These are phyloP conservation scores for Physcomitrellopsis africana DNA, from an alignment of 225 moss, liverwort and hornwort genomes.

Conservation along the genomic window DNA sequence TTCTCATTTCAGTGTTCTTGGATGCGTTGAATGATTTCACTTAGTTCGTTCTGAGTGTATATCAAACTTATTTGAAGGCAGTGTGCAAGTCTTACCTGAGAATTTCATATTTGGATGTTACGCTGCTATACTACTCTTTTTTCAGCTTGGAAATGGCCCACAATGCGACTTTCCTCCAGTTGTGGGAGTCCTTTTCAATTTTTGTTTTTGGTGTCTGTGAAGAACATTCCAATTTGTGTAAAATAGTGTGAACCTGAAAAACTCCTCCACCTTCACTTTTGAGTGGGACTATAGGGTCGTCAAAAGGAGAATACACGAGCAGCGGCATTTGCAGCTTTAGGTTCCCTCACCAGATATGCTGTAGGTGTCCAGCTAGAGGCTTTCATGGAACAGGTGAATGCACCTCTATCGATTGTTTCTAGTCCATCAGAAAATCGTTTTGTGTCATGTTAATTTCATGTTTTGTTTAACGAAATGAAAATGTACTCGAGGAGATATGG, in stretches of 20 bases:
- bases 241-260: slow-evolving; percentile 19
- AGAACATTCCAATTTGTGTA: neutral
- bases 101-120: slow-evolving; percentile 9
- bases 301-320: slow-evolving; percentile 90
- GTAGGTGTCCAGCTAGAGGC: slow-evolving; percentile 79
- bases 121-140: neutral
- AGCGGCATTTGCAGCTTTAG: slow-evolving; percentile 95
- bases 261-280: slow-evolving; percentile 10
- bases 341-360: slow-evolving; percentile 86
- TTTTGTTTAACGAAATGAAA: slow-evolving; percentile 8
- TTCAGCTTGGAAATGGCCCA: slow-evolving; percentile 7
- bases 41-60: neutral
- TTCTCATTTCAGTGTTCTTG: slow-evolving; percentile 7
- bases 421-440: neutral
- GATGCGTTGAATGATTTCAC: neutral
- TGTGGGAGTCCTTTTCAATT: neutral
- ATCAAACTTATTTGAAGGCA: neutral
- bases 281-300: slow-evolving; percentile 55
- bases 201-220: neutral
- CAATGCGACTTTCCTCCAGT: neutral
- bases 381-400: slow-evolving; percentile 90
- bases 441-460: slow-evolving; percentile 14
- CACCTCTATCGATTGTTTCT: slow-evolving; percentile 1
- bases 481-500: neutral
- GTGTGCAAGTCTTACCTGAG: slow-evolving; percentile 21